Conservation (phyloP, 306 rosid species). For the Trifolium dubium region DNA sequence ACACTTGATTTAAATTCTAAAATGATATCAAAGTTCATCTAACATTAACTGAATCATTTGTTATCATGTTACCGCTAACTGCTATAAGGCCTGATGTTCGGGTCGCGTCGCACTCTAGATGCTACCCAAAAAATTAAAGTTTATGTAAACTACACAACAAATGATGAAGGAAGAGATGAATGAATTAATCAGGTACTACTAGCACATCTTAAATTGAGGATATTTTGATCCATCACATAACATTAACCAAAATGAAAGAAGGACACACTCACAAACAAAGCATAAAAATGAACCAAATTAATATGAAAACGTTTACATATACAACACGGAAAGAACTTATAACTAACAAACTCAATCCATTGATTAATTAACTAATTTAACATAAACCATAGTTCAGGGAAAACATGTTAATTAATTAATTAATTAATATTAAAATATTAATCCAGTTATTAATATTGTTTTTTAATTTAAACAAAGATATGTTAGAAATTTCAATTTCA, state of each 20-base stretch:
- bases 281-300: not conserved
- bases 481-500: too few species aligned
- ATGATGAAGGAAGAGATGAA: not conserved
- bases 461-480: not conserved
- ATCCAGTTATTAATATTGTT: not conserved
- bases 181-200: not conserved
- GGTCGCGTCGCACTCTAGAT: not conserved
- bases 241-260: too few species aligned
- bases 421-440: not conserved
- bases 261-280: not conserved
- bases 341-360: constrained; percentile 14
- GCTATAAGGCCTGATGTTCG: too few species aligned
- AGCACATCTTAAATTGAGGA: not conserved
- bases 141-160: not conserved
- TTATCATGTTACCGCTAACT: not conserved
- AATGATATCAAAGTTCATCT: too few species aligned
- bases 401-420: constrained; percentile 16
- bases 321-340: not conserved
- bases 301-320: constrained; percentile 18
- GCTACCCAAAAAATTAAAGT: too few species aligned
- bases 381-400: constrained; percentile 6
- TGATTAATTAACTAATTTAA: not conserved
- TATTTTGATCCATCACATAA: not conserved
- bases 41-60: not conserved
- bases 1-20: too few species aligned